These are phyloP conservation scores for Phytomonas sp. DNA, from an alignment of 208 protist species.

Conservation along the genomic window DNA sequence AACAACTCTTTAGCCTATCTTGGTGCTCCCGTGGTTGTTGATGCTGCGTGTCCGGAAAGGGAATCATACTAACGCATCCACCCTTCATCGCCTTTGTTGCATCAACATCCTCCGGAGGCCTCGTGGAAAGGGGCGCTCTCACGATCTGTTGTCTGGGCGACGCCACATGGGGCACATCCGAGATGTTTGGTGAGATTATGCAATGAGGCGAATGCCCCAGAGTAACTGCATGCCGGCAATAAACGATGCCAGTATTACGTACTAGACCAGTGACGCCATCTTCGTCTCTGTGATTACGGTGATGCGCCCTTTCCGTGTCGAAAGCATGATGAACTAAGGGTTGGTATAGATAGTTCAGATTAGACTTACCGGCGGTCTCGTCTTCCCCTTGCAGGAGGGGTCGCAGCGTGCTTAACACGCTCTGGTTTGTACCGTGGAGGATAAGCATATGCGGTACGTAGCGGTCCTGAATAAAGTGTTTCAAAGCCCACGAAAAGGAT, in stretches of 20 bases:
- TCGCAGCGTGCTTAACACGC: conserved; percentile 54
- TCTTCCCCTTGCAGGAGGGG: conserved; percentile 43
- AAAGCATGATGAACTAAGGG: neutral
- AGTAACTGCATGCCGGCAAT: neutral
- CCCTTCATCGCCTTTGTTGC: neutral
- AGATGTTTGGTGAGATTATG: neutral
- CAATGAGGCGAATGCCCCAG: neutral
- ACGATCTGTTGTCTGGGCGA: neutral
- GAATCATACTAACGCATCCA: neutral
- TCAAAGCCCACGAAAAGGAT: conserved; percentile 52
- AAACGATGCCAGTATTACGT: neutral
- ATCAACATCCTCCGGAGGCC: neutral
- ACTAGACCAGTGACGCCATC: neutral
- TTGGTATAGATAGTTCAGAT: neutral
- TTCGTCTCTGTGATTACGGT: conserved; percentile 6
- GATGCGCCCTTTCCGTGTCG: neutral
- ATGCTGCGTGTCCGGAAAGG: neutral
- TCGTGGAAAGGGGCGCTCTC: neutral
- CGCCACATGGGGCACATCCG: neutral
- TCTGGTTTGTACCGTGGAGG: conserved; percentile 75
- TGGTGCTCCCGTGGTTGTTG: conserved; percentile 4
- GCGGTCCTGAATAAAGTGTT: conserved; percentile 74
- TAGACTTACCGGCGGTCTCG: conserved; percentile 6
- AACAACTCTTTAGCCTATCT: neutral
- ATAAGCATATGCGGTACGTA: conserved; percentile 80